Percentiles rank a stretch among this genome's conserved stretches.
Evolutionary conservation across 257 asterid genomes (phyloP).

Genomic region (Capsicum baccatum): DNA sequence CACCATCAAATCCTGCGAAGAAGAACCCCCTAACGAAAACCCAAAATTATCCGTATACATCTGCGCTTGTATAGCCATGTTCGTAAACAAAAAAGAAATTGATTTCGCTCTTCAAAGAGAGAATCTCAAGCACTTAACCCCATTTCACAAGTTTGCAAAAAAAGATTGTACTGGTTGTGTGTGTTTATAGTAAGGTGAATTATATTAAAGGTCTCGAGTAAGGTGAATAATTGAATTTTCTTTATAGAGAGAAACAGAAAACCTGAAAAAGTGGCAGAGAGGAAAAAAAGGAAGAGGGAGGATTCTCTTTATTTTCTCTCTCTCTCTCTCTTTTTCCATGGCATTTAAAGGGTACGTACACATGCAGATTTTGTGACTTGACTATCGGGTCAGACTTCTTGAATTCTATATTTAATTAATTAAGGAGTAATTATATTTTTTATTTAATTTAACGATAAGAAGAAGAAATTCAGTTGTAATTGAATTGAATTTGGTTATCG

Average conservation of each 20-base stretch:
- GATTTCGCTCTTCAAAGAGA: neutral
- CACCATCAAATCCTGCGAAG: constrained; percentile 50
- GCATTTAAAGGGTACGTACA: constrained; percentile 45
- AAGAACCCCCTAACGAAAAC: constrained; percentile 31
- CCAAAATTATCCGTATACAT: constrained; percentile 55
- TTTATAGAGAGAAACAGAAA: constrained; percentile 45
- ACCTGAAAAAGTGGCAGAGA: constrained; percentile 32
- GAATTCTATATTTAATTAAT: constrained; percentile 31
- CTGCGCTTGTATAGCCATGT: constrained; percentile 73
- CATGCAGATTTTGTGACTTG: constrained; percentile 72
- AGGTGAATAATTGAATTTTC: neutral
- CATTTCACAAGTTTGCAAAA: too few species aligned
- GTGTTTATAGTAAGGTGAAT: too few species aligned
- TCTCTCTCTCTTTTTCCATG: constrained; percentile 35
- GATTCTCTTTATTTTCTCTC: constrained; percentile 28
- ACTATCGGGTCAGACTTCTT: constrained; percentile 57
- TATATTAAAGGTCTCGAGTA: too few species aligned
- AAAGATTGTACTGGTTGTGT: too few species aligned
- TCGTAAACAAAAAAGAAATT: neutral
- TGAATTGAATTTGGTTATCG: constrained; percentile 13
- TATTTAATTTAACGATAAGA: neutral
- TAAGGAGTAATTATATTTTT: neutral
- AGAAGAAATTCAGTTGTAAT: neutral
- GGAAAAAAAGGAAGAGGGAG: neutral
- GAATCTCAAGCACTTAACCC: too few species aligned